Percentiles rank a stretch among this genome's conserved stretches.
phyloP scores from a whole-genome alignment of 192 early-diverging fungal genomes.

The Mortierella hygrophila region DNA sequence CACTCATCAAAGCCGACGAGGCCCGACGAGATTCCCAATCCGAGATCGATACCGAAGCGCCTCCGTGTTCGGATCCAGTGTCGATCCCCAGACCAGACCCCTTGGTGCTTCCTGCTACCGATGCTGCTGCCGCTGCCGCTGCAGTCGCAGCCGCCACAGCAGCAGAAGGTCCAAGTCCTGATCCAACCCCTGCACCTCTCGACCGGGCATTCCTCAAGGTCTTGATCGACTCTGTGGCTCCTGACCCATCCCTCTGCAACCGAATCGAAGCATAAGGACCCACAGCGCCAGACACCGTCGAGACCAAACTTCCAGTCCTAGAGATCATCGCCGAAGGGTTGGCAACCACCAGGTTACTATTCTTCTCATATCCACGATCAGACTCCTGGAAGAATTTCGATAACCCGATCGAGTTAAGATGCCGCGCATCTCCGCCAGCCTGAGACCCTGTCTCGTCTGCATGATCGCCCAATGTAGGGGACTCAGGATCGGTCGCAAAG shows the following conservation, averaged over 20 bases:
- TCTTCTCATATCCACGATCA: slow-evolving; percentile 44
- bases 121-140: not conserved
- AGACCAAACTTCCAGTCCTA: slow-evolving; percentile 43
- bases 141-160: slow-evolving; percentile 8
- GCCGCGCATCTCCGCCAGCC: slow-evolving; percentile 39
- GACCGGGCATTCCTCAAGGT: slow-evolving; percentile 12
- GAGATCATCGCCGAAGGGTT: slow-evolving; percentile 52
- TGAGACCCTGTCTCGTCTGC: slow-evolving; percentile 40
- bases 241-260: slow-evolving; percentile 26
- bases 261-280: not conserved
- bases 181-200: slow-evolving; percentile 21
- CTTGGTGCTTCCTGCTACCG: not conserved
- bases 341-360: slow-evolving; percentile 46
- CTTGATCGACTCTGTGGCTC: slow-evolving; percentile 24
- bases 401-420: slow-evolving; percentile 36
- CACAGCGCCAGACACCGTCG: slow-evolving; percentile 31
- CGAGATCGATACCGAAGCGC: slow-evolving; percentile 4
- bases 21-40: slow-evolving; percentile 16
- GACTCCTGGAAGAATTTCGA: slow-evolving; percentile 40
- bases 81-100: not conserved
- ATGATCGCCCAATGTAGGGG: not conserved
- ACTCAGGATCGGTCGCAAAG: slow-evolving; percentile 7
- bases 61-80: slow-evolving; percentile 9
- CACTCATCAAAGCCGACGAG: slow-evolving; percentile 6
- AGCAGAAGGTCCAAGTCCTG: slow-evolving; percentile 6